Conservation (phyloP, 768 basidiomycete genomes). For the Boletus pseudo-olivaceus region DNA sequence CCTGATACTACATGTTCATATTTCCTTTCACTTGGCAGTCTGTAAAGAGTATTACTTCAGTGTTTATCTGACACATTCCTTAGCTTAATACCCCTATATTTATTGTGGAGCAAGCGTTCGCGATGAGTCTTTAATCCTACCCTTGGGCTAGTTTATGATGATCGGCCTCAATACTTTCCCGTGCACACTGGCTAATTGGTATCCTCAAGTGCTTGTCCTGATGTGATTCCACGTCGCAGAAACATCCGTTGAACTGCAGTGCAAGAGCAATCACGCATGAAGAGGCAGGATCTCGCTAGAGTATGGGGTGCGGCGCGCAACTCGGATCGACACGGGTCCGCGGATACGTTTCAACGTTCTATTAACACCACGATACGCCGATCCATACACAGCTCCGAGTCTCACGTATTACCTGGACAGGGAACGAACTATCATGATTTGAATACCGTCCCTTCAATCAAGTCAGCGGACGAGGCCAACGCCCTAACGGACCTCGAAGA, state of each 20-base stretch:
- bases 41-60: not conserved
- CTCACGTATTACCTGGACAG: too few species aligned
- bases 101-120: not conserved
- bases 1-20: not conserved
- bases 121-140: not conserved
- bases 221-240: too few species aligned
- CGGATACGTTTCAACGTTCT: too few species aligned
- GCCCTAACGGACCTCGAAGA: too few species aligned
- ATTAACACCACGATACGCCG: too few species aligned
- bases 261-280: not conserved
- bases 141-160: too few species aligned
- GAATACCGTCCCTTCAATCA: too few species aligned
- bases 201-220: not conserved
- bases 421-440: too few species aligned
- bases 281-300: not conserved
- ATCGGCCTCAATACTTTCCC: not conserved
- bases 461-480: too few species aligned
- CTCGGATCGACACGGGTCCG: not conserved
- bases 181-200: not conserved
- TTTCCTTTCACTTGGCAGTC: not conserved
- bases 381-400: too few species aligned
- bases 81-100: not conserved
- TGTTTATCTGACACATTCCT: constrained; percentile 4
- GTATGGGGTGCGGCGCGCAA: not conserved
- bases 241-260: not conserved